Percentiles rank a stretch among this genome's conserved stretches.
phyloP scores from a whole-genome alignment of 192 early-diverging fungal species.

The Coemansia sp. region DNA sequence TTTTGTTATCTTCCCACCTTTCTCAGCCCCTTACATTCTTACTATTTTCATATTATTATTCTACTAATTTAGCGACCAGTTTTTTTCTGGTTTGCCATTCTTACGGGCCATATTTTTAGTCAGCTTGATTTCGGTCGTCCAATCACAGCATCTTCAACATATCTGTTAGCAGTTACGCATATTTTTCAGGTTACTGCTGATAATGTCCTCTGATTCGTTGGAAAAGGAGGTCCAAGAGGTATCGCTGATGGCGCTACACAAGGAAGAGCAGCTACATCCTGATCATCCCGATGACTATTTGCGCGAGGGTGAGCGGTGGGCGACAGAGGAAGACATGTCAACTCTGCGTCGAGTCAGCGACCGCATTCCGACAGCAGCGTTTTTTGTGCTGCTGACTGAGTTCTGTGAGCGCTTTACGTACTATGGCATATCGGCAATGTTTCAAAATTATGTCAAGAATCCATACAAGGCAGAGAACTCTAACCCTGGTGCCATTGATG shows the following conservation, averaged over 20 bases:
- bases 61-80: background rate
- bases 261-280: slow-evolving; percentile 30
- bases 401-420: slow-evolving; percentile 64
- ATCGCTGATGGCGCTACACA: background rate
- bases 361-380: slow-evolving; percentile 56
- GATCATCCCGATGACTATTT: slow-evolving; percentile 40
- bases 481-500: slow-evolving; percentile 55
- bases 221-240: slow-evolving; percentile 13
- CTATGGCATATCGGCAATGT: slow-evolving; percentile 60
- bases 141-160: background rate
- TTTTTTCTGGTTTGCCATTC: background rate
- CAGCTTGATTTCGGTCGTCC: background rate
- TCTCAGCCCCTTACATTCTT: background rate
- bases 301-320: slow-evolving; percentile 48
- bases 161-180: no score
- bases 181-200: background rate
- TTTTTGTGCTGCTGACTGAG: slow-evolving; percentile 62
- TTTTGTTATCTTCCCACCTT: background rate
- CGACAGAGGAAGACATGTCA: slow-evolving; percentile 61
- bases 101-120: background rate
- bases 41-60: background rate
- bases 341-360: slow-evolving; percentile 61
- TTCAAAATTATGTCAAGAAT: slow-evolving; percentile 65
- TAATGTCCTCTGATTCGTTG: slow-evolving; percentile 23
- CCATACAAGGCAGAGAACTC: slow-evolving; percentile 48